phyloP scores from a whole-genome alignment of 306 rosid genomes.

The Crataegus laevigata region DNA sequence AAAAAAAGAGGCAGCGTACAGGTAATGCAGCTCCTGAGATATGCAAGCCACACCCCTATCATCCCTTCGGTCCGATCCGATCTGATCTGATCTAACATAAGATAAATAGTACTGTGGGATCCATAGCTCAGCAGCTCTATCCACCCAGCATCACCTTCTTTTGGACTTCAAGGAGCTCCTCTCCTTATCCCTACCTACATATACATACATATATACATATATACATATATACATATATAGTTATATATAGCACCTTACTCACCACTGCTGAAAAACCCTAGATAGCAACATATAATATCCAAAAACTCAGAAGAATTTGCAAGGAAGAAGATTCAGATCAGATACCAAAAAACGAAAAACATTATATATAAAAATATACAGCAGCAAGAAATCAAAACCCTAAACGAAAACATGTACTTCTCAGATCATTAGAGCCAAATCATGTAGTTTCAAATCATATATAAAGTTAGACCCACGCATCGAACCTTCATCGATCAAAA shows the following conservation, averaged over 20 bases:
- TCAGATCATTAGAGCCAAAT: no score
- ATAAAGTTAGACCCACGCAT: not conserved
- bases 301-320: no score
- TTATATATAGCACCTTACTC: no score
- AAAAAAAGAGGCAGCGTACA: slow-evolving; percentile 49
- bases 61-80: not conserved
- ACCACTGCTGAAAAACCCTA: no score
- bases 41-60: slow-evolving; percentile 85
- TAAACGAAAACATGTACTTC: no score
- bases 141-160: slow-evolving; percentile 53
- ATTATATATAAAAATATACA: not conserved
- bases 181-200: slow-evolving; percentile 18
- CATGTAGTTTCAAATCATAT: not conserved
- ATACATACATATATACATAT: fast-evolving
- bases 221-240: not conserved
- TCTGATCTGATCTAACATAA: not conserved
- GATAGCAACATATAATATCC: no score
- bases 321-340: no score
- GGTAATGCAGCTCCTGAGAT: slow-evolving; percentile 66
- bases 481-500: not conserved
- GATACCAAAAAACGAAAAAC: no score
- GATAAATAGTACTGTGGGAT: slow-evolving; percentile 66
- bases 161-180: slow-evolving; percentile 97
- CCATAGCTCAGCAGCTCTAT: slow-evolving; percentile 90
- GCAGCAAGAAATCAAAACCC: not conserved